phyloP scores from a whole-genome alignment of 805 yeast genomes.

The Nakazawaea siamensis region DNA sequence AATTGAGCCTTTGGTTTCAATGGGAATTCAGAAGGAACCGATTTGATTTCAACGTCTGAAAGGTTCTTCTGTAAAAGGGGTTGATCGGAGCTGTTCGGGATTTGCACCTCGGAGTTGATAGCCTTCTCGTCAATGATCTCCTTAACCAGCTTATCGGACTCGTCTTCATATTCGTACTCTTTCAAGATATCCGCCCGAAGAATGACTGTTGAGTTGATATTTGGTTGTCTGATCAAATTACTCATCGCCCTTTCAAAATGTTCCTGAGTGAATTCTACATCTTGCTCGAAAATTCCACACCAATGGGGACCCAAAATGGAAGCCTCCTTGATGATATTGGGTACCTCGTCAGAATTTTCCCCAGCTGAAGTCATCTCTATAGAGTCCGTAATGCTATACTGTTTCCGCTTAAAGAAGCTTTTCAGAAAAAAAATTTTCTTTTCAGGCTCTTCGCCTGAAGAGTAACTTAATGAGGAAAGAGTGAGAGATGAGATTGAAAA shows the following conservation, averaged over 20 bases:
- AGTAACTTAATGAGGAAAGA: too few species aligned
- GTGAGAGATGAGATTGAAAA: too few species aligned
- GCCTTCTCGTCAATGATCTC: conserved; percentile 18
- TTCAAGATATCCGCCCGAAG: conserved; percentile 76
- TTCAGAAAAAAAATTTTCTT: too few species aligned
- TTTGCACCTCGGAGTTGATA: conserved; percentile 24
- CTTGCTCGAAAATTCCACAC: conserved; percentile 48
- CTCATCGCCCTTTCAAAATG: conserved; percentile 75
- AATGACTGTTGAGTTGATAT: conserved; percentile 86
- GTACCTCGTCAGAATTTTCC: conserved; percentile 21
- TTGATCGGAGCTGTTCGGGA: conserved; percentile 18
- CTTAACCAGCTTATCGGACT: conserved; percentile 15
- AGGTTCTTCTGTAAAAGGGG: conserved; percentile 19
- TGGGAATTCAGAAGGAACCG: conserved; percentile 21
- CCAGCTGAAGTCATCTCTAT: too few species aligned
- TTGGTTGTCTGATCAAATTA: conserved; percentile 74
- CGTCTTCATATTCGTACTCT: conserved; percentile 35
- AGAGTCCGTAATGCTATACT: too few species aligned
- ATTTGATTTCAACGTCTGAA: conserved; percentile 32
- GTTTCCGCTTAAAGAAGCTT: too few species aligned
- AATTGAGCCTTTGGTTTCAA: conserved; percentile 37
- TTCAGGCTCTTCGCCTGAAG: too few species aligned
- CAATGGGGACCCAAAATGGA: conserved; percentile 53
- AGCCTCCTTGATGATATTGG: conserved; percentile 27
- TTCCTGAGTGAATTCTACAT: conserved; percentile 37